A percentile compares a stretch with the other conserved stretches of the same genome.
These are phyloP conservation scores for Rhododendron simsii DNA, from an alignment of 148 eudicot species.

Conservation along the genomic window DNA sequence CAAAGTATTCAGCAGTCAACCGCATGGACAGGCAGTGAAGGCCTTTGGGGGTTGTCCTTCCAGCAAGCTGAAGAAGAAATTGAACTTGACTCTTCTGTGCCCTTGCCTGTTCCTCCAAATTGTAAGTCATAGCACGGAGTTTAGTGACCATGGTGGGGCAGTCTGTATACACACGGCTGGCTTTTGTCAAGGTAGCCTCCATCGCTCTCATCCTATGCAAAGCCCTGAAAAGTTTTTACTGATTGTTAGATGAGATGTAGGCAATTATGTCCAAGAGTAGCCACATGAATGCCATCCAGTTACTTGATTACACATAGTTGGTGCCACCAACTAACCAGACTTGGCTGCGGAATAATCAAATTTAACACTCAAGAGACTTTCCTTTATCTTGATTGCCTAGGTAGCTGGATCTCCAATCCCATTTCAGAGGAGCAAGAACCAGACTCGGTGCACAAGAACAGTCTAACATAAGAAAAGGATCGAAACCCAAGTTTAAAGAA, in stretches of 20 bases:
- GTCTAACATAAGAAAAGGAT: not conserved
- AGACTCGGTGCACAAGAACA: not conserved
- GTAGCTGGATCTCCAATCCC: not conserved
- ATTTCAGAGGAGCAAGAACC: not conserved
- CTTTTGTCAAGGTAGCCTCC: constrained; percentile 70
- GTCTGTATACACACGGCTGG: constrained; percentile 63
- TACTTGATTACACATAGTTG: not conserved
- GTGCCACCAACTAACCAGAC: not conserved
- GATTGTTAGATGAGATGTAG: not conserved
- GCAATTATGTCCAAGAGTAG: not conserved
- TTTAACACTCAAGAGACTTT: not conserved
- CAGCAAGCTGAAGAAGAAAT: constrained; percentile 72
- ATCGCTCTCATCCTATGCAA: constrained; percentile 57
- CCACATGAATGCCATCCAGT: not conserved
- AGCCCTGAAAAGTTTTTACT: constrained; percentile 43
- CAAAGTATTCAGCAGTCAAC: constrained; percentile 73
- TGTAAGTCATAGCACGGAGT: constrained; percentile 85
- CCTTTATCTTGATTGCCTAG: not conserved
- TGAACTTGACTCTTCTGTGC: constrained; percentile 48
- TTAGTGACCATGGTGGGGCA: constrained; percentile 66
- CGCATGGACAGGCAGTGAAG: constrained; percentile 98
- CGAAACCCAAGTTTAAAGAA: not conserved
- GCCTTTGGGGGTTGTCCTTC: constrained; percentile 93
- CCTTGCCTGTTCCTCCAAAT: constrained; percentile 67
- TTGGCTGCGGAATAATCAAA: not conserved